Evolutionary conservation across 257 asterid genomes (phyloP).

Genomic region (Scutellaria baicalensis): DNA sequence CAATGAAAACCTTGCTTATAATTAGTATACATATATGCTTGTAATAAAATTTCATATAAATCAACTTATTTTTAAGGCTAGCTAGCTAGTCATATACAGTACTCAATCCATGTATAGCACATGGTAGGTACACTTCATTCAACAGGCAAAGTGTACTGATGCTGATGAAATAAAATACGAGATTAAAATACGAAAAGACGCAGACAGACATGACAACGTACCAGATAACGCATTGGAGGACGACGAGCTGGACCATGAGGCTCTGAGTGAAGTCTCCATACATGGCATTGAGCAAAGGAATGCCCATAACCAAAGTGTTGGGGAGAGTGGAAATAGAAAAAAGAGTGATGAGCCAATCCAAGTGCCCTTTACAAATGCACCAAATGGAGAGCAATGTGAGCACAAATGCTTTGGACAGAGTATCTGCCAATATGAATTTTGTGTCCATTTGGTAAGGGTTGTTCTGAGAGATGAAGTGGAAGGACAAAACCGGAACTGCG

Average conservation of each 20-base stretch:
- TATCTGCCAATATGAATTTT: slow-evolving; percentile 54
- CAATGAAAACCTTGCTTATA: not conserved
- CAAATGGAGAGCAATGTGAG: slow-evolving; percentile 33
- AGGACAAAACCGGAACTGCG: slow-evolving; percentile 65
- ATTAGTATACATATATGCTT: no score
- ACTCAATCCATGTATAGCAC: no score
- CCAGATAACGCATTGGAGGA: slow-evolving; percentile 79
- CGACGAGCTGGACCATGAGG: slow-evolving; percentile 69
- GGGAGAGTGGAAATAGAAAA: slow-evolving; percentile 75
- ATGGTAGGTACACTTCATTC: no score
- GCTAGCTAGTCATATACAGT: no score
- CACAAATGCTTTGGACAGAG: slow-evolving; percentile 39
- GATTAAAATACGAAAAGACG: not conserved
- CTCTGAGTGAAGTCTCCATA: slow-evolving; percentile 57
- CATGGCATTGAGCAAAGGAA: slow-evolving; percentile 71
- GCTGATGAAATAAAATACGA: not conserved
- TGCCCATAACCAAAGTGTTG: slow-evolving; percentile 69
- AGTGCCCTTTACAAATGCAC: slow-evolving; percentile 30
- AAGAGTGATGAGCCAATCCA: slow-evolving; percentile 66
- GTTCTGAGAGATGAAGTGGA: slow-evolving; percentile 69
- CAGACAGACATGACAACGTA: not conserved
- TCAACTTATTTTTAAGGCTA: no score
- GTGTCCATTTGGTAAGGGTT: slow-evolving; percentile 67
- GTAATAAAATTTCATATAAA: no score
- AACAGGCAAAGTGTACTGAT: no score